Percentiles rank a stretch among this genome's conserved stretches.
phyloP scores from a whole-genome alignment of 768 basidiomycete genomes.

The Thelephora ganbajun region DNA sequence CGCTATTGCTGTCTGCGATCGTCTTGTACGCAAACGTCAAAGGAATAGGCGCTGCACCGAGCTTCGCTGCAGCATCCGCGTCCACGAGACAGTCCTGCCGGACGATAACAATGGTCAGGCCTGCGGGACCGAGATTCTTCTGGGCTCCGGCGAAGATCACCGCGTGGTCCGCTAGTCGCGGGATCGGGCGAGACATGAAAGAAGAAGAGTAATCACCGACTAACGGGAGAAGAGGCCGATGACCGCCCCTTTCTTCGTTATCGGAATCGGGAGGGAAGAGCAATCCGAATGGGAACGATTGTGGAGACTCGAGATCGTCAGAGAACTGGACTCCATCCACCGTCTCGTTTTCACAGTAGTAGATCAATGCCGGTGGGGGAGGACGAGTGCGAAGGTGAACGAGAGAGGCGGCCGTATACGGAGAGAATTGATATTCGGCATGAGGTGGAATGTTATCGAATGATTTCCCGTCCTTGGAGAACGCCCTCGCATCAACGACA shows the following conservation, averaged over 20 bases:
- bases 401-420: background rate
- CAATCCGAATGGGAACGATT: constrained; percentile 73
- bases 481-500: constrained; percentile 52
- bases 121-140: constrained; percentile 95
- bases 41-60: constrained; percentile 68
- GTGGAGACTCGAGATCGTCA: constrained; percentile 32
- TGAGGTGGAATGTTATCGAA: constrained; percentile 74
- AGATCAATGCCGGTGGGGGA: constrained; percentile 61
- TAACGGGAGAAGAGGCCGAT: constrained; percentile 43
- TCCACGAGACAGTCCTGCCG: constrained; percentile 91
- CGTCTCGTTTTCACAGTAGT: constrained; percentile 99
- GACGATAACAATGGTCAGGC: constrained; percentile 86
- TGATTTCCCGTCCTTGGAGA: constrained; percentile 50
- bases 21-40: constrained; percentile 72
- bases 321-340: constrained; percentile 90
- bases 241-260: constrained; percentile 20
- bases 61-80: constrained; percentile 60
- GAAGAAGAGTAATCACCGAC: constrained; percentile 94
- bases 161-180: constrained; percentile 76
- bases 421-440: constrained; percentile 59
- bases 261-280: constrained; percentile 17
- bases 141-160: constrained; percentile 95
- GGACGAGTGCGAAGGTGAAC: no score
- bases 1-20: constrained; percentile 55
- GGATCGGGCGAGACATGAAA: constrained; percentile 92